Evolutionary conservation across 768 basidiomycete genomes (phyloP).

Genomic region (Mycena galericulata): DNA sequence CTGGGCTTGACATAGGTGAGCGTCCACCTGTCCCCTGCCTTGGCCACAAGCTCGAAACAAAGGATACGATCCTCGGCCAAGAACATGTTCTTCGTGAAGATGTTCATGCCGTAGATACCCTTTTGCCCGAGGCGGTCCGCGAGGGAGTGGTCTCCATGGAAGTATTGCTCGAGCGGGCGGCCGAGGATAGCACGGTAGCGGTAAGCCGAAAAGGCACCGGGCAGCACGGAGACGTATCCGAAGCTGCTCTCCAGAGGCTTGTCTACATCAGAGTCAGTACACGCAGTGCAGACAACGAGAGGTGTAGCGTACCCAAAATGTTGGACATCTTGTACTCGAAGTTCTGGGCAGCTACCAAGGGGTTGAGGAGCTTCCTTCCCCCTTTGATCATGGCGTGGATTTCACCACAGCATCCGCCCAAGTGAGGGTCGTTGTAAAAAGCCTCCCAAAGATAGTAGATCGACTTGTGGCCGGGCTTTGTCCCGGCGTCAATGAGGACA

Average conservation of each 20-base stretch:
- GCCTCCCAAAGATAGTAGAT: conserved; percentile 97
- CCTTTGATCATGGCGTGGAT: conserved; percentile 98
- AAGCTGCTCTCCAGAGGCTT: conserved; percentile 96
- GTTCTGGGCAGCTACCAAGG: conserved; percentile 94
- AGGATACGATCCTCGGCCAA: conserved; percentile 96
- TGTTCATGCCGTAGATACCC: conserved; percentile 97
- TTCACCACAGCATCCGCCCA: conserved; percentile 94
- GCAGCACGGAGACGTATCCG: conserved; percentile 94
- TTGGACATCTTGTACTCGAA: conserved; percentile 99
- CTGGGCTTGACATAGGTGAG: conserved; percentile 92
- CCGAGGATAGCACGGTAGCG: conserved; percentile 94
- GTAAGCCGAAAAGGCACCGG: conserved; percentile 97
- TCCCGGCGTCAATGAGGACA: conserved; percentile 94
- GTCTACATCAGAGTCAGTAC: conserved; percentile 56
- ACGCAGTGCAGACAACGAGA: background rate
- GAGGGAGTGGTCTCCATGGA: conserved; percentile 89
- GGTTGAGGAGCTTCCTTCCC: conserved; percentile 91
- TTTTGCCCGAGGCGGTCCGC: conserved; percentile 93
- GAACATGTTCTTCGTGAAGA: conserved; percentile 96
- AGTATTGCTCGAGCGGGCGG: conserved; percentile 86
- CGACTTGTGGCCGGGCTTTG: conserved; percentile 95
- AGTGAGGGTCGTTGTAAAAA: conserved; percentile 81
- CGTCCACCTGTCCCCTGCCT: conserved; percentile 88
- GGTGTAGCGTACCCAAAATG: conserved; percentile 73
- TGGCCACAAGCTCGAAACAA: conserved; percentile 97